Evolutionary conservation across 331 rosid genomes (phyloP), one percentile per base, ranked within the genome.

Genomic region (Spiraea crenata): DNA sequence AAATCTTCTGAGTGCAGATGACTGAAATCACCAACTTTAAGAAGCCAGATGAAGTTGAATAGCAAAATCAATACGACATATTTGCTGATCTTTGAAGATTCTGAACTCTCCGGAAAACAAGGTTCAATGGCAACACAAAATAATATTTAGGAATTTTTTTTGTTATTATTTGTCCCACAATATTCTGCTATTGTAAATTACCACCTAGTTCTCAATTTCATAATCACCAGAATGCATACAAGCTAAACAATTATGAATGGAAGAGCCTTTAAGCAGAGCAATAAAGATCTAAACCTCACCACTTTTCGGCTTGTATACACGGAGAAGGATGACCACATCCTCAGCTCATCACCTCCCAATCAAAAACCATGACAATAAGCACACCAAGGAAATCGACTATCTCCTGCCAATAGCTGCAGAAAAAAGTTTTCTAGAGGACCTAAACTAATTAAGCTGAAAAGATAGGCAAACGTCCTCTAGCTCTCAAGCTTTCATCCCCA

Each of bases 301-400:
- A 65, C 74, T 63, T 25, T 25, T 54, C 13, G 74, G 73, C 71
- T 60, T 45, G 61, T 65, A 76, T 67, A 60, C 74, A 62, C 66
- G 87, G 74, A 82, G 67, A 84, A 78, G 89, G 87, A 86, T 78
- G 85, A 84, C 71, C 65, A 73, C 17, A 65, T 48, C 64, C 49
- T 75, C 71, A 70, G 82, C 82, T 80, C 89, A 71, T 86, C 86
- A 80, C 89, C 66, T 79, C 77, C 86, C 85, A 73, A 47, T 4
- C 70, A 77, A 62, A 72, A 85, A 76, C 56, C 67, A 57, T 7
- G 14, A 56, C 5, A 57, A 57, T 1, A 25, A 11, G 15, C 4
- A 38, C 20, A 47, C 17, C n/a, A 17, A 68, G 47, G 12, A 11
- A 35, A 75, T 47, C 47, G 41, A 64, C 25, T 64, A 48, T 52